Evolutionary conservation across 345 rosid species (phyloP).

Genomic region (Mercurialis annua): DNA sequence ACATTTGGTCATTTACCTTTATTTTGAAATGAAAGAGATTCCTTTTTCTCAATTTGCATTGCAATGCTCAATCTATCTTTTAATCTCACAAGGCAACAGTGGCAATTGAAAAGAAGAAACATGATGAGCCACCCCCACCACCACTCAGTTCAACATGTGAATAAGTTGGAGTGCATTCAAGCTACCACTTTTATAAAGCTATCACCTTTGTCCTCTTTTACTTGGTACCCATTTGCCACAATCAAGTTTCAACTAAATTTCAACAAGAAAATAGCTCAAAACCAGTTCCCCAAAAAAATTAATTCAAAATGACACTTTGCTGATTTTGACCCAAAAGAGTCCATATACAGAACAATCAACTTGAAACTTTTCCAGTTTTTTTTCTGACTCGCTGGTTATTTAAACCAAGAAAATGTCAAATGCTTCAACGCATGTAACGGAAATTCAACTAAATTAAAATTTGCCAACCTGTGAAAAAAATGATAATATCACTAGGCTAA

Average conservation of each 20-base stretch:
- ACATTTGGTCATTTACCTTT: constrained; percentile 17
- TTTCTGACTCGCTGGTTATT: no score
- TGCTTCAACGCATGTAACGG: no score
- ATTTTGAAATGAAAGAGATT: constrained; percentile 11
- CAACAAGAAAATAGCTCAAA: neutral
- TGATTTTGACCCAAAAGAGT: no score
- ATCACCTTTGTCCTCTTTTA: constrained; percentile 30
- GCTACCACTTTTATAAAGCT: constrained; percentile 48
- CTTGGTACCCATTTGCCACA: no score
- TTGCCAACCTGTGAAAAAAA: no score
- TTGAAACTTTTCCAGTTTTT: no score
- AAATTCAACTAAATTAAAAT: no score
- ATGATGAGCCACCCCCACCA: constrained; percentile 25
- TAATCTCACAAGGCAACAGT: constrained; percentile 16
- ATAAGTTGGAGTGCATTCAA: constrained; percentile 44
- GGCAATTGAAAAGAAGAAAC: constrained; percentile 23
- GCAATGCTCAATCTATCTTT: neutral
- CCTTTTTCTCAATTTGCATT: constrained; percentile 4
- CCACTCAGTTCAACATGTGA: constrained; percentile 28
- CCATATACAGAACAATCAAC: no score
- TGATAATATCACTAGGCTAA: no score
- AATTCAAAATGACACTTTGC: no score
- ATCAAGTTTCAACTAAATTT: neutral
- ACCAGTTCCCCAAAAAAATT: neutral
- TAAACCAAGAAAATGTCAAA: no score